Conservation (phyloP, 2,329 filamentous ascomycete species). For the Monosporascus sp. region DNA sequence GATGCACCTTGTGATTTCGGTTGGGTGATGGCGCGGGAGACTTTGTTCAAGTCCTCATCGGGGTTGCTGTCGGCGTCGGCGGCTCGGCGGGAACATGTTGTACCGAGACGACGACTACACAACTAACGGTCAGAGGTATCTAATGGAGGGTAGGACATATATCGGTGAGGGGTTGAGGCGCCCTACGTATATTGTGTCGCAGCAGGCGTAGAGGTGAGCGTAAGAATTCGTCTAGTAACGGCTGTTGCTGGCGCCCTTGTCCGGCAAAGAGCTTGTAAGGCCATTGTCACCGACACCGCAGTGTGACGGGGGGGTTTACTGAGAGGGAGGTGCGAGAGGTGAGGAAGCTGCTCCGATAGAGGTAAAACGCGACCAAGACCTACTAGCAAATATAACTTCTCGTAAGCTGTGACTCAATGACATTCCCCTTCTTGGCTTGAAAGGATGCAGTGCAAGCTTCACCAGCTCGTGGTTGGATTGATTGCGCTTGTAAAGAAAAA, state of each 20-base stretch:
- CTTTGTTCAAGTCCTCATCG: conserved; percentile 61
- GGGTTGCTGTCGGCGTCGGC: conserved; percentile 37
- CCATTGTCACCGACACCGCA: conserved; percentile 16
- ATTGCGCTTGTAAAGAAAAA: not conserved
- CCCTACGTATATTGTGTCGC: conserved; percentile 23
- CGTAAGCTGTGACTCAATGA: not conserved
- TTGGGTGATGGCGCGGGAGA: conserved; percentile 83
- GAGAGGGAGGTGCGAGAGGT: not conserved
- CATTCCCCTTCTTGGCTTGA: not conserved
- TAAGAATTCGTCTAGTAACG: conserved; percentile 13
- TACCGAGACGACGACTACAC: conserved; percentile 45
- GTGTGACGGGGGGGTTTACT: conserved; percentile 2
- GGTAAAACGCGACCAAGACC: not conserved
- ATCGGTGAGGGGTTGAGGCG: conserved; percentile 1
- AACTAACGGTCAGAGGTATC: conserved; percentile 6
- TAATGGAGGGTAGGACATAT: not conserved
- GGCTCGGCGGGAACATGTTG: conserved; percentile 41
- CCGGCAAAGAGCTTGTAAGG: conserved; percentile 25
- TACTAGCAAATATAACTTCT: not conserved
- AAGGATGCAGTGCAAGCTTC: not conserved
- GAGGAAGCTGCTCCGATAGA: not conserved
- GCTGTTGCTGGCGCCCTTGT: conserved; percentile 18
- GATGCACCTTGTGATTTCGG: conserved; percentile 97
- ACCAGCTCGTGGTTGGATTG: not conserved
- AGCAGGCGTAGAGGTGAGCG: conserved; percentile 17